Conservation (phyloP, 345 rosid genomes). For the Aquilaria yunnanensis region DNA sequence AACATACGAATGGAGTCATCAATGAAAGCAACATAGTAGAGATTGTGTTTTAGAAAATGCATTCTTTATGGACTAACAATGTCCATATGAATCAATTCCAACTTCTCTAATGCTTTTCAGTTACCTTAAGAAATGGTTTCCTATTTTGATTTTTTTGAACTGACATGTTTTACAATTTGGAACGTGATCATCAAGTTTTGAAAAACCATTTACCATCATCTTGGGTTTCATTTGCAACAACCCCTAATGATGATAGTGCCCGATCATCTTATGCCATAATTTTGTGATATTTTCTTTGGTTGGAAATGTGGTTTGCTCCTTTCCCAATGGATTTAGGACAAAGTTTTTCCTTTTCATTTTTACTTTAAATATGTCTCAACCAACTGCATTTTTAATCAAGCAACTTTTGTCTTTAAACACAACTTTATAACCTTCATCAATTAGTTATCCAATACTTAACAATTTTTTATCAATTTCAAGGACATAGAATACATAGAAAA, state of each 20-base stretch:
- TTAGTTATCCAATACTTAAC: constrained; percentile 10
- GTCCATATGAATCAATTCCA: constrained; percentile 3
- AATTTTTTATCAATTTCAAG: constrained; percentile 9
- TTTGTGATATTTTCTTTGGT: too few species aligned
- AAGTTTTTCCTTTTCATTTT: constrained; percentile 8
- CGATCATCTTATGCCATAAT: too few species aligned
- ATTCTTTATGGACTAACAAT: neutral
- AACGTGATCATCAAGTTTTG: neutral
- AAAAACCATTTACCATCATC: neutral
- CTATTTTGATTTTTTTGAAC: too few species aligned
- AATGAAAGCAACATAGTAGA: neutral
- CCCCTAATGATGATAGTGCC: neutral
- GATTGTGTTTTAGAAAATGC: neutral
- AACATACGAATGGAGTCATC: neutral
- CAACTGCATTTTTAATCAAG: neutral
- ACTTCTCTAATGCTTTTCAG: neutral
- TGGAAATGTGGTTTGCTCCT: neutral
- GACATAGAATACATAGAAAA: constrained; percentile 6
- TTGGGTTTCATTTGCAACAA: neutral
- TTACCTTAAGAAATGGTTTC: too few species aligned
- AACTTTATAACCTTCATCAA: constrained; percentile 5
- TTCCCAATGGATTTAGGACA: neutral
- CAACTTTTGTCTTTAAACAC: constrained; percentile 5
- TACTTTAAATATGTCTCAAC: neutral
- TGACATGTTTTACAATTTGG: neutral